Conservation (phyloP, 495 filamentous ascomycete species). For the Tuber calosporum region DNA sequence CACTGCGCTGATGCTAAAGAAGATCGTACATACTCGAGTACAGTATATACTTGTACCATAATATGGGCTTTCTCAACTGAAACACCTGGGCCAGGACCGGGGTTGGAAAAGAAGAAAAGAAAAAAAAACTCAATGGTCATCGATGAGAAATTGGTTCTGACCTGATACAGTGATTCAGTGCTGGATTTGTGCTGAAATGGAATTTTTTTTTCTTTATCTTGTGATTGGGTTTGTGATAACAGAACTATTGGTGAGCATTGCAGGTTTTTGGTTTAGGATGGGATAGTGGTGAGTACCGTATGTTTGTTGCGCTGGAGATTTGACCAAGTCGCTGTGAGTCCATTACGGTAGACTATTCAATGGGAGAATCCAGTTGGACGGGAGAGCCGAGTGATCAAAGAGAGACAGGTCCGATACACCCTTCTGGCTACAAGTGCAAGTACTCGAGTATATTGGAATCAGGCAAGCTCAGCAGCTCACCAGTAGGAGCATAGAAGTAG, state of each 20-base stretch:
- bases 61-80: background rate
- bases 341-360: no score
- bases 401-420: background rate
- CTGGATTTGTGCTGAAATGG: background rate
- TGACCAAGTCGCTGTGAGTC: background rate
- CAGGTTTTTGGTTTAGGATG: background rate
- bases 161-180: background rate
- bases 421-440: no score
- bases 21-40: background rate
- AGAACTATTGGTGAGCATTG: background rate
- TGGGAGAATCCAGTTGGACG: background rate
- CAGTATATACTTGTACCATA: background rate
- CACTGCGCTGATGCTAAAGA: background rate
- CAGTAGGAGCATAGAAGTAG: background rate
- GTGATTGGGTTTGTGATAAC: background rate
- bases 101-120: background rate
- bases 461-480: no score
- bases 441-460: background rate
- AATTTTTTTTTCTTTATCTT: background rate
- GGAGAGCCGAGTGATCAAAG: background rate
- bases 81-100: background rate
- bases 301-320: background rate
- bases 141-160: background rate
- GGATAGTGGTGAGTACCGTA: background rate
- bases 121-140: slow-evolving; percentile 1